Percentiles rank a stretch among this genome's conserved stretches.
These are phyloP conservation scores for Lichtheimia hyalospora DNA, from an alignment of 371 early-diverging fungal species.

Conservation along the genomic window DNA sequence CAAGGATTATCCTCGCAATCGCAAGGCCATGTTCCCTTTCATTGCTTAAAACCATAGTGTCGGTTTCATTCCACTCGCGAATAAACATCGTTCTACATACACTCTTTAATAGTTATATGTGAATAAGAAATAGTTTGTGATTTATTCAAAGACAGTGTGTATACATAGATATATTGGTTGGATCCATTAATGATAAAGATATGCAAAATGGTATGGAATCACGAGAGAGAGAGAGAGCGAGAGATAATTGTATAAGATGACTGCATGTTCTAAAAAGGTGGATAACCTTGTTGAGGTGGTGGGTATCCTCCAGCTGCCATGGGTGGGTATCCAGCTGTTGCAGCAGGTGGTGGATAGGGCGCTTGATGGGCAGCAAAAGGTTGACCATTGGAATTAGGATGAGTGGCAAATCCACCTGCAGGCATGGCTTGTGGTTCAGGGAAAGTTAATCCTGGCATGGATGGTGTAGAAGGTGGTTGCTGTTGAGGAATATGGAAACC, in stretches of 20 bases:
- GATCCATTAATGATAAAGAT: not conserved
- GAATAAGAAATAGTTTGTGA: not conserved
- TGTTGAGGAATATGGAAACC: slow-evolving; percentile 12
- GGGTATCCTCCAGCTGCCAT: slow-evolving; percentile 2
- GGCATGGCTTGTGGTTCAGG: slow-evolving; percentile 15
- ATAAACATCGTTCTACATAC: not conserved
- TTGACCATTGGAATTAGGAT: slow-evolving; percentile 4
- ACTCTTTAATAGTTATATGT: no score
- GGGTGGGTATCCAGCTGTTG: slow-evolving; percentile 6
- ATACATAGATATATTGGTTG: no score
- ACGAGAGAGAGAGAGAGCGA: no score
- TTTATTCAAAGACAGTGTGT: not conserved
- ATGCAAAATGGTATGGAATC: slow-evolving; percentile 1
- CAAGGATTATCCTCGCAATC: slow-evolving; percentile 85
- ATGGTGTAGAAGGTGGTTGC: slow-evolving; percentile 4
- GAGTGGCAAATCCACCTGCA: slow-evolving; percentile 9
- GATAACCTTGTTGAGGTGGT: slow-evolving; percentile 17
- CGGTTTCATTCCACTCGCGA: not conserved
- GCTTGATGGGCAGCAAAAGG: slow-evolving; percentile 25
- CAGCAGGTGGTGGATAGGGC: slow-evolving; percentile 12
- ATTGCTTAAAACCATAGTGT: slow-evolving; percentile 52
- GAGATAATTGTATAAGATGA: no score
- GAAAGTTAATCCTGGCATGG: slow-evolving; percentile 14
- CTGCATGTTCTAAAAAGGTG: slow-evolving; percentile 7
- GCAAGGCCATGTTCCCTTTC: slow-evolving; percentile 92